Percentiles rank a stretch among this genome's conserved stretches.
Conservation (phyloP, 192 early-diverging fungal genomes). For the Geranomyces variabilis region DNA sequence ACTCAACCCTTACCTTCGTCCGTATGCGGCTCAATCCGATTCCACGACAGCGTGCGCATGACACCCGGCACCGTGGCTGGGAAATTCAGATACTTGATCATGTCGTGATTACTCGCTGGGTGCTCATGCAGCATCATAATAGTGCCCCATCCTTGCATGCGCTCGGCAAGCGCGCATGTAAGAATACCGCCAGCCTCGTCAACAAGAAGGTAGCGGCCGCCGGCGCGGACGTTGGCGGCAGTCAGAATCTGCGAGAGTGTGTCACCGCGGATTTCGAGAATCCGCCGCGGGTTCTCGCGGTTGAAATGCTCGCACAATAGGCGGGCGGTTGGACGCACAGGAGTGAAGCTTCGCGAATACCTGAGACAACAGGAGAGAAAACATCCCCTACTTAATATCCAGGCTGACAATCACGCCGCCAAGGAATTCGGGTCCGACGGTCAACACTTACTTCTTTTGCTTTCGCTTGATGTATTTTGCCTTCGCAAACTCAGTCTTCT, state of each 20-base stretch:
- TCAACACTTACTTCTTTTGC: slow-evolving; percentile 47
- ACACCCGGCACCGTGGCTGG: slow-evolving; percentile 51
- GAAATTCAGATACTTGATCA: slow-evolving; percentile 79
- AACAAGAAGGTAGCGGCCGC: slow-evolving; percentile 70
- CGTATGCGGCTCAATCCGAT: slow-evolving; percentile 59
- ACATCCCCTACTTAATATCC: not conserved
- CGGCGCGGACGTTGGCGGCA: slow-evolving; percentile 78
- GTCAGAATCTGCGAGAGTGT: slow-evolving; percentile 90
- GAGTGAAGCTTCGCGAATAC: slow-evolving; percentile 82
- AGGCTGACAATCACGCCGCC: no score
- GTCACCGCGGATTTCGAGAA: slow-evolving; percentile 76
- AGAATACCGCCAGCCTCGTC: slow-evolving; percentile 93
- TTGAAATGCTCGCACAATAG: slow-evolving; percentile 80
- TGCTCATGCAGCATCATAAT: slow-evolving; percentile 77
- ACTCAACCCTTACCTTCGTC: slow-evolving; percentile 56
- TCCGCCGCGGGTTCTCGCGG: slow-evolving; percentile 75
- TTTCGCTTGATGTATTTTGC: slow-evolving; percentile 89
- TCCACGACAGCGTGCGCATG: slow-evolving; percentile 73
- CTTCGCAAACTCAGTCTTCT: slow-evolving; percentile 95
- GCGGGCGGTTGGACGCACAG: slow-evolving; percentile 74
- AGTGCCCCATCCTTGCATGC: slow-evolving; percentile 65
- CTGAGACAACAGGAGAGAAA: slow-evolving; percentile 33
- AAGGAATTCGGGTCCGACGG: no score
- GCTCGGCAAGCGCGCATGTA: slow-evolving; percentile 76
- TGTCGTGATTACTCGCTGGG: slow-evolving; percentile 72